Conservation (phyloP, 164 flowering plant species). For the Dillenia suffruticosa region DNA sequence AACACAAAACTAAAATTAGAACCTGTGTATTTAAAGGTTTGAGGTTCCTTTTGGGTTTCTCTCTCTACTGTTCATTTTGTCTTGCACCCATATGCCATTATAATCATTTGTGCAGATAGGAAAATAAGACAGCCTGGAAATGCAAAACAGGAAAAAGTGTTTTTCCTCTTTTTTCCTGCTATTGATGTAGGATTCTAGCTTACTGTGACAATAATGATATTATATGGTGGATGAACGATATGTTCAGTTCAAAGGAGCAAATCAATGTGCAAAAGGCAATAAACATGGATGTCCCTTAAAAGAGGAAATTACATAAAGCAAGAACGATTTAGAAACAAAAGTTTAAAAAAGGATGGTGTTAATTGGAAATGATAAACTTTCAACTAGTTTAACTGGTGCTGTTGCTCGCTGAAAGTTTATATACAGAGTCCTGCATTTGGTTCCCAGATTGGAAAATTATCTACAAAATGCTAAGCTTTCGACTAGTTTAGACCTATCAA, state of each 20-base stretch:
- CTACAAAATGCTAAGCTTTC: background rate
- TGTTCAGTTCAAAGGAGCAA: no score
- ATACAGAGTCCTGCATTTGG: conserved; percentile 1
- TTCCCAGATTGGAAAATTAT: background rate
- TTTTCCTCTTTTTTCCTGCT: conserved; percentile 7
- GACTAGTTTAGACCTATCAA: no score
- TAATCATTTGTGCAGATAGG: conserved; percentile 7
- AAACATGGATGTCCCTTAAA: background rate
- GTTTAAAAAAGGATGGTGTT: background rate
- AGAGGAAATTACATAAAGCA: background rate
- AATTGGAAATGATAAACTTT: conserved; percentile 1
- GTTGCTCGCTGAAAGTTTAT: conserved; percentile 4
- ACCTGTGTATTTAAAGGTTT: conserved; percentile 9
- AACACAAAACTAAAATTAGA: conserved; percentile 2
- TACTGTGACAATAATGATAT: background rate
- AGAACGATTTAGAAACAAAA: conserved; percentile 1
- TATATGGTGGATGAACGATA: background rate
- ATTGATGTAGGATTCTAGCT: conserved; percentile 9
- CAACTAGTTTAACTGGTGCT: conserved; percentile 6
- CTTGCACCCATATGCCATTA: conserved; percentile 1
- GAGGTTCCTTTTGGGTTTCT: conserved; percentile 14
- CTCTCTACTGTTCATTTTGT: conserved; percentile 2
- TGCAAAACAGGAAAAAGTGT: conserved; percentile 11
- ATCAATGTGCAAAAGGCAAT: no score
- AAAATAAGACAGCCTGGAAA: conserved; percentile 1